phyloP scores from a whole-genome alignment of 2,329 filamentous ascomycete genomes.

The Myotisia sp. region DNA sequence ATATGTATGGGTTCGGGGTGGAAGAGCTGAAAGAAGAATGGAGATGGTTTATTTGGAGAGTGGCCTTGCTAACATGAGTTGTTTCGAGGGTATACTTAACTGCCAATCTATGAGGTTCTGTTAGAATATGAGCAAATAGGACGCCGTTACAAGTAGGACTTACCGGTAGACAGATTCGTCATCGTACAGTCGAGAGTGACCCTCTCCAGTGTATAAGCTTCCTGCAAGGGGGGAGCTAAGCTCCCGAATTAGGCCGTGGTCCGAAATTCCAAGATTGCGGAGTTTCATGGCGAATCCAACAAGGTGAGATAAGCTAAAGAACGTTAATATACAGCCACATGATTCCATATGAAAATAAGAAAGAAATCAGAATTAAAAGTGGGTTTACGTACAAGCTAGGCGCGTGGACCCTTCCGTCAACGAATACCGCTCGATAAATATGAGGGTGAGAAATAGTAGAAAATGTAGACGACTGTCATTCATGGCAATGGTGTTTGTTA shows the following conservation, averaged over 20 bases:
- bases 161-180: conserved; percentile 72
- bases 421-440: conserved; percentile 89
- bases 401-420: conserved; percentile 81
- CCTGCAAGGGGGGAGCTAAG: conserved; percentile 78
- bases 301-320: conserved; percentile 58
- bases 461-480: conserved; percentile 59
- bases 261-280: conserved; percentile 79
- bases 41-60: conserved; percentile 40
- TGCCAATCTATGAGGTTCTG: conserved; percentile 39
- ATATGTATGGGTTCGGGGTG: conserved; percentile 64
- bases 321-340: not conserved
- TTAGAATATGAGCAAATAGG: not conserved
- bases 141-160: conserved; percentile 13
- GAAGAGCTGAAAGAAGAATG: conserved; percentile 14
- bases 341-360: not conserved
- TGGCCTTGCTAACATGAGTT: conserved; percentile 36
- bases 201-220: conserved; percentile 79
- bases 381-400: conserved; percentile 55
- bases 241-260: conserved; percentile 86
- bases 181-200: conserved; percentile 85
- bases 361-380: not conserved
- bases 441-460: conserved; percentile 77
- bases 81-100: conserved; percentile 63
- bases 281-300: conserved; percentile 88
- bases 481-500: not conserved